Evolutionary conservation across 371 early-diverging fungal genomes (phyloP).

Genomic region (Rhizopus arrhizus): DNA sequence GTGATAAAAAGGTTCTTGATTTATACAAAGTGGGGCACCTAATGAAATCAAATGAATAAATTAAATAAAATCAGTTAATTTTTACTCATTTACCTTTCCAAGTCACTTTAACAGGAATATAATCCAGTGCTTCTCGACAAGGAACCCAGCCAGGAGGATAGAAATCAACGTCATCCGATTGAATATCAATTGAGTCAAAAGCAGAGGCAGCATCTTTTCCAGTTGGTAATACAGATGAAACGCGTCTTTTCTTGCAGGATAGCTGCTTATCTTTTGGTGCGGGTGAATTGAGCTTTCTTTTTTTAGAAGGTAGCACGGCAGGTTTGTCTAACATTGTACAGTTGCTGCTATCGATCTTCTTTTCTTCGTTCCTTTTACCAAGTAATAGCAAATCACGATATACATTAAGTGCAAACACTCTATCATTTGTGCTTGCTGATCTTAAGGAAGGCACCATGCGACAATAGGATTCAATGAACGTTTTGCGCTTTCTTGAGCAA

Average conservation of each 20-base stretch:
- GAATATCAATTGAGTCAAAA: slow-evolving; percentile 37
- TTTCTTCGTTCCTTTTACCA: background rate
- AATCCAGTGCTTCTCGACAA: slow-evolving; percentile 19
- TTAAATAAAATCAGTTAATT: background rate
- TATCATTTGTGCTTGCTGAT: slow-evolving; percentile 3
- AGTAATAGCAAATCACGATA: slow-evolving; percentile 20
- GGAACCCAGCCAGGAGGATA: slow-evolving; percentile 33
- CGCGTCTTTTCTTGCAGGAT: slow-evolving; percentile 18
- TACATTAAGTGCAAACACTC: slow-evolving; percentile 31
- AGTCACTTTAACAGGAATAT: slow-evolving; percentile 27
- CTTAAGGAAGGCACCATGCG: slow-evolving; percentile 27
- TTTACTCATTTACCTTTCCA: slow-evolving; percentile 38
- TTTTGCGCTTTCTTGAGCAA: slow-evolving; percentile 18
- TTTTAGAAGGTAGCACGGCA: slow-evolving; percentile 33
- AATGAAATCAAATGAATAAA: background rate
- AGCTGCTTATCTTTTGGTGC: slow-evolving; percentile 2
- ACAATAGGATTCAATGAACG: slow-evolving; percentile 23
- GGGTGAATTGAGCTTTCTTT: slow-evolving; percentile 16
- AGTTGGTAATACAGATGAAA: slow-evolving; percentile 29
- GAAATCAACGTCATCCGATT: slow-evolving; percentile 22
- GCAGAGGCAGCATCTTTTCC: slow-evolving; percentile 33
- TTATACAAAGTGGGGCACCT: slow-evolving; percentile 53
- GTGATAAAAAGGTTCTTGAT: slow-evolving; percentile 43
- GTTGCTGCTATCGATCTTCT: background rate
- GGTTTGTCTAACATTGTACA: slow-evolving; percentile 32